These are phyloP conservation scores for Podospora bellae-mahoneyi DNA, from an alignment of 495 filamentous ascomycete genomes.

Conservation along the genomic window DNA sequence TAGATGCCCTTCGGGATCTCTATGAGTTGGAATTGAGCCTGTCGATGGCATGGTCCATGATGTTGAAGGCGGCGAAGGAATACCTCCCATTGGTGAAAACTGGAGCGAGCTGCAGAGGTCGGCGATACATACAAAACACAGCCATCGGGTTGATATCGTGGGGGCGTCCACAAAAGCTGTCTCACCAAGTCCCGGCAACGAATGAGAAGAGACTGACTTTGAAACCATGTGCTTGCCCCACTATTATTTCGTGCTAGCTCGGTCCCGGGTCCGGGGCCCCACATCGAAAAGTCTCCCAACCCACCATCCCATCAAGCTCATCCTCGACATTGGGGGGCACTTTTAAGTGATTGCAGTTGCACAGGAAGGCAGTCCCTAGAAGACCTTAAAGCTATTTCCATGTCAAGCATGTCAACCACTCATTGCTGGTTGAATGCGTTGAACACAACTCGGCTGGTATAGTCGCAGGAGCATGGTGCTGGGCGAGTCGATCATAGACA, in stretches of 20 bases:
- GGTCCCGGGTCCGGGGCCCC: neutral
- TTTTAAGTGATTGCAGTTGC: neutral
- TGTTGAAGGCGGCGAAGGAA: neutral
- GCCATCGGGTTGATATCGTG: neutral
- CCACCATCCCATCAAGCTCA: neutral
- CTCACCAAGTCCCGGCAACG: neutral
- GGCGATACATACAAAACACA: neutral
- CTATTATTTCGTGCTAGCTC: constrained; percentile 7
- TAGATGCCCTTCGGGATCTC: neutral
- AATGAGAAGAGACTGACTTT: neutral
- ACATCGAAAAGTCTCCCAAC: constrained; percentile 1
- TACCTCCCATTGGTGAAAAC: neutral
- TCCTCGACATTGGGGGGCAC: neutral
- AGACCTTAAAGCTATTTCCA: neutral
- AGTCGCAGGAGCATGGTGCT: neutral
- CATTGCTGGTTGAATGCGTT: neutral
- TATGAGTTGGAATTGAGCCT: neutral
- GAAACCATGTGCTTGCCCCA: constrained; percentile 8
- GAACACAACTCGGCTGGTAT: neutral
- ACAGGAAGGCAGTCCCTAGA: neutral
- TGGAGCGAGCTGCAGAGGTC: neutral
- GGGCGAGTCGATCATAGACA: neutral
- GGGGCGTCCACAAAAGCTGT: neutral
- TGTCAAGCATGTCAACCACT: neutral
- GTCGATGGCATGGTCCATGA: neutral